Percentiles rank a stretch among this genome's conserved stretches.
phyloP scores from a whole-genome alignment of 441 rosid genomes.

The Adansonia gregorii region DNA sequence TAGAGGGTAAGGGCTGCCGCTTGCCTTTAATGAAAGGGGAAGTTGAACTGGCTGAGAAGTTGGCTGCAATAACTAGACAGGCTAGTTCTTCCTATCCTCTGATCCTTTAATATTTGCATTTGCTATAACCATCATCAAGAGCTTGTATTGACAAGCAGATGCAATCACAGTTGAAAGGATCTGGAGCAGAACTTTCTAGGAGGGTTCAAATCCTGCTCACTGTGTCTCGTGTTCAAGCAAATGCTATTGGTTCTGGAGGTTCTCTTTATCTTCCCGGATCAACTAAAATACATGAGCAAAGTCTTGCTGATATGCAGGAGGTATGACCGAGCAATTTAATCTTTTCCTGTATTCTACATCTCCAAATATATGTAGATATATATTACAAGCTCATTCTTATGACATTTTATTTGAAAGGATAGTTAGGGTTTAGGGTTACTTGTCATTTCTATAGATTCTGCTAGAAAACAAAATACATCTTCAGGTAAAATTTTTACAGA shows the following conservation, averaged over 20 bases:
- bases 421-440: background rate
- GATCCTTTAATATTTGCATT: background rate
- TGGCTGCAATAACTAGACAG: constrained; percentile 82
- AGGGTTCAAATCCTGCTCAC: constrained; percentile 85
- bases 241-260: constrained; percentile 62
- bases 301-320: constrained; percentile 98
- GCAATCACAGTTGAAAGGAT: constrained; percentile 81
- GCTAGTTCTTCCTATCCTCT: constrained; percentile 37
- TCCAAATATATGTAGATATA: too few species aligned
- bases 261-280: constrained; percentile 89
- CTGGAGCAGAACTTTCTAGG: constrained; percentile 95
- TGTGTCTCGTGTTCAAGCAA: constrained; percentile 75
- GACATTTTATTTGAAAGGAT: constrained; percentile 9
- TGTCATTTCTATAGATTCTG: background rate
- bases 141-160: constrained; percentile 31
- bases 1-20: constrained; percentile 88
- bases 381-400: background rate
- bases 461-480: background rate
- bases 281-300: constrained; percentile 91
- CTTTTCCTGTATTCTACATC: background rate
- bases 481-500: background rate
- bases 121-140: constrained; percentile 13
- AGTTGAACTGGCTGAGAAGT: constrained; percentile 87
- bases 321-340: constrained; percentile 39
- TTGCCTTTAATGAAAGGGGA: constrained; percentile 88